Base-by-base conservation (phyloP, 768 basidiomycete genomes). In the Kwoniella pini region DNA sequence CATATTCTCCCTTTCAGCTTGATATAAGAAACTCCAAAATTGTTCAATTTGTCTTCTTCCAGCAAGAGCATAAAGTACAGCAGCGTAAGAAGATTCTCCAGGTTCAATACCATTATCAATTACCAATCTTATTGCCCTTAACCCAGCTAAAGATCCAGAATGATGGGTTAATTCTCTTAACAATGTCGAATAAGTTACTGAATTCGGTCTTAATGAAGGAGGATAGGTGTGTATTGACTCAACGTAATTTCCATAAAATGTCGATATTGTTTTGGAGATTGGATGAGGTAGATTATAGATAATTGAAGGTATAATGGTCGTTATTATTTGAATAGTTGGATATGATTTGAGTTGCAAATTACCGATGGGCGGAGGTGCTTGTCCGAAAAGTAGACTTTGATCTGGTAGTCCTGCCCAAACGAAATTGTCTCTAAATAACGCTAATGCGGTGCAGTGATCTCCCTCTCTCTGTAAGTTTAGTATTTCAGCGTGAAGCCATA, bases 401-500 rank as follows among this genome's bases (percentile, higher is more conserved):
- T 46, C 51, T 7, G 65, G 61, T 21, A 67, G 19, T 15, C 65
- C 65, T 21, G 30, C 21, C 65, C 65, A 67, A 15, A 60, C n/a
- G 36, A 67, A 63, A 28, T 52, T 44, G 3, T 59, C 19, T n/a
- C 33, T 30, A 28, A 63, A 67, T 22, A 52, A 17, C 15, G 52
- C 21, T 11, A 67, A 26, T 17, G 60, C 65, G 10, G 60, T 22
- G 2, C 42, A 21, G 38, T 63, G 61, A 7, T 57, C 10, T 4
- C 57, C 57, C n/a, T 54, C 45, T 26, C 48, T 31, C n/a, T 36
- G 42, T 27, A 51, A 31, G 13, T 57, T 62, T 31, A 67, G 50
- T 31, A 67, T 67, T 10, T 57, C 54, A 19, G 61, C 61, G 39
- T 63, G 61, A 12, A 43, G 21, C 65, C 65, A 67, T 19, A 61